Percentiles rank a stretch among this genome's conserved stretches.
Evolutionary conservation across 768 basidiomycete species (phyloP).

Genomic region (Lentinula boryana): DNA sequence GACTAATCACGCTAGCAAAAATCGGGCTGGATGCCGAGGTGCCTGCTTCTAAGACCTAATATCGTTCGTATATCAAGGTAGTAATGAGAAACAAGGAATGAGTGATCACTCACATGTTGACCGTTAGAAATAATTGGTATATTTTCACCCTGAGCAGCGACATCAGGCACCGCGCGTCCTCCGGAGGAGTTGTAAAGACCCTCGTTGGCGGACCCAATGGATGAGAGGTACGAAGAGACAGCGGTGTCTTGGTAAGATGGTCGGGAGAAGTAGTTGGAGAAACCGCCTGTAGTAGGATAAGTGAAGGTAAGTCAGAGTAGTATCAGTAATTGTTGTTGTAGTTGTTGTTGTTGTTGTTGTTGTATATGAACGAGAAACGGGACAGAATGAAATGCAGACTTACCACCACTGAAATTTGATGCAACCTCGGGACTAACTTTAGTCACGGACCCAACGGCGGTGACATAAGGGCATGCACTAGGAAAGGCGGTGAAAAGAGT

Average conservation of each 20-base stretch:
- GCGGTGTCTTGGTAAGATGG: constrained; percentile 20
- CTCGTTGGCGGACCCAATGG: constrained; percentile 21
- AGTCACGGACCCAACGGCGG: constrained; percentile 34
- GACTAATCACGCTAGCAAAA: constrained; percentile 37
- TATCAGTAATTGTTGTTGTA: too few relatives aligned
- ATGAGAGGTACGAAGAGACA: constrained; percentile 16
- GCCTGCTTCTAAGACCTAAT: constrained; percentile 22
- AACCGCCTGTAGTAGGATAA: constrained; percentile 31
- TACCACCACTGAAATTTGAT: constrained; percentile 31
- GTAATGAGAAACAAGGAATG: constrained; percentile 22
- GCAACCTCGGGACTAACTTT: constrained; percentile 33
- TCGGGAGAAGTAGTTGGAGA: constrained; percentile 33
- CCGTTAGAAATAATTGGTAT: constrained; percentile 10
- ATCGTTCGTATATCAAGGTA: neutral
- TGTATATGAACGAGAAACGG: neutral
- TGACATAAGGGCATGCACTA: constrained; percentile 33
- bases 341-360: too few relatives aligned
- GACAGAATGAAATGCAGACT: neutral
- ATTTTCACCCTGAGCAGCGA: constrained; percentile 33
- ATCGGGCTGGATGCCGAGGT: constrained; percentile 43
- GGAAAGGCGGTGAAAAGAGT: constrained; percentile 36
- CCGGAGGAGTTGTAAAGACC: constrained; percentile 40
- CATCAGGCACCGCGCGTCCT: constrained; percentile 33
- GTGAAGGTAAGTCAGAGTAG: too few relatives aligned
- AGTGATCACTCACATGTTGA: constrained; percentile 5